Percentiles rank a stretch among this genome's conserved stretches.
Evolutionary conservation across 441 rosid species (phyloP).

Genomic region (Croton setiger): DNA sequence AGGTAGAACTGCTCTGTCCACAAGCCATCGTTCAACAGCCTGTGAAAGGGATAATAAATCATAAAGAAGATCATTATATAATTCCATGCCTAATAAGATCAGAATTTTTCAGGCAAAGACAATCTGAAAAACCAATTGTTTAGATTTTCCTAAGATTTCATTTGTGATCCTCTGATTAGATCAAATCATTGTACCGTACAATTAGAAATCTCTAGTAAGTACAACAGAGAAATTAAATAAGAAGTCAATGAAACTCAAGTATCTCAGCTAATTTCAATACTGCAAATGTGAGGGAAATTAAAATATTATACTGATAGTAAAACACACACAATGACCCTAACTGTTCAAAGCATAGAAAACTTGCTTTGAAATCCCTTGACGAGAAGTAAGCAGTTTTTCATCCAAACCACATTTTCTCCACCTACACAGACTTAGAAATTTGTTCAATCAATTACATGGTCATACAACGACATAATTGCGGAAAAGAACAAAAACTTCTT

Average conservation of each 20-base stretch:
- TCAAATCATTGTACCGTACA: not conserved
- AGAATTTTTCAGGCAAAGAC: not conserved
- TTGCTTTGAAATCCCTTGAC: not conserved
- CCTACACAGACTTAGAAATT: not conserved
- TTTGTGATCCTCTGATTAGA: not conserved
- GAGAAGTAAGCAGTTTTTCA: not conserved
- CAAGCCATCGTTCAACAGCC: constrained; percentile 96
- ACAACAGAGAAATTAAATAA: not conserved
- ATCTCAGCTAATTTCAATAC: not conserved
- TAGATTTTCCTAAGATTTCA: not conserved
- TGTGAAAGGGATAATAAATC: constrained; percentile 19
- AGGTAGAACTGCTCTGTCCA: constrained; percentile 89
- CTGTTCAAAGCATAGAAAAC: not conserved
- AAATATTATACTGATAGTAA: not conserved
- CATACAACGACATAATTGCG: too few relatives aligned
- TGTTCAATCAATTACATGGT: not conserved
- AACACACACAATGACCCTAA: not conserved
- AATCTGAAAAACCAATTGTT: not conserved
- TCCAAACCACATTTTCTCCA: not conserved
- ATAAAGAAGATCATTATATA: not conserved
- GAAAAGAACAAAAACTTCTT: not conserved
- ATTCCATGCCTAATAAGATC: not conserved
- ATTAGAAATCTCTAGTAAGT: not conserved
- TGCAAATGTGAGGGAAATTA: not conserved
- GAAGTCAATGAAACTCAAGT: constrained; percentile 1